Base-by-base conservation (phyloP, 352 stramenopile species). In the Saprolegnia parasitica region DNA sequence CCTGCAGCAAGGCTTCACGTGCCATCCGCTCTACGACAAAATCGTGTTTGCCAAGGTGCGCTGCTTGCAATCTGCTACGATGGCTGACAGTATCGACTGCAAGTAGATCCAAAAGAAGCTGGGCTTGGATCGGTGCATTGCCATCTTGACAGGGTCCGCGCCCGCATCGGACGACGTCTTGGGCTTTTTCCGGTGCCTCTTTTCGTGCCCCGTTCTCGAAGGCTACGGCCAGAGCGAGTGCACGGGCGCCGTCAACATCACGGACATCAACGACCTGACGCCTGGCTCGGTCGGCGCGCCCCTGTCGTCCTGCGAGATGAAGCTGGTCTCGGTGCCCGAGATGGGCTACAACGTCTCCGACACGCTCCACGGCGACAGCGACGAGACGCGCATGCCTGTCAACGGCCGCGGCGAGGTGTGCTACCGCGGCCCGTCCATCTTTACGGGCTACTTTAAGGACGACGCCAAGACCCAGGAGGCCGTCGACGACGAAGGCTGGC, bases 1-100 rank as follows among this genome's bases (percentile, higher is more conserved):
- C 1, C 73, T 93, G 11, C 71, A 68, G 15, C 72, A 83, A 10
- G 83, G 83, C 4, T 74, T 84, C 73, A 82, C 81, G 72, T 85
- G 74, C 5, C 83, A 93, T 65, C 75, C 78, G 20, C 54, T 99
- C 5, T 99, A 95, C 83, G 97, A 99, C 81, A 77, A 80, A 21
- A 74, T 99, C 39, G 84, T 99, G 61, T 99, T 99, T 74, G 84
- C 85, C 62, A 98, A 98, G 76, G 87, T 98, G 68, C 92, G 96
- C 13, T 74, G 8, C 39, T 46, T 15, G 39, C 39, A n/a, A n/a
- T n/a, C n/a, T n/a, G n/a, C n/a, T n/a, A n/a, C n/a, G n/a, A n/a
- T n/a, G n/a, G n/a, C n/a, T n/a, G n/a, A n/a, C n/a, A n/a, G n/a
- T n/a, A n/a, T n/a, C n/a, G n/a, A n/a, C n/a, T n/a, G n/a, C n/a